phyloP scores from a whole-genome alignment of 2,329 filamentous ascomycete genomes.

The Pseudogymnoascus sp. region DNA sequence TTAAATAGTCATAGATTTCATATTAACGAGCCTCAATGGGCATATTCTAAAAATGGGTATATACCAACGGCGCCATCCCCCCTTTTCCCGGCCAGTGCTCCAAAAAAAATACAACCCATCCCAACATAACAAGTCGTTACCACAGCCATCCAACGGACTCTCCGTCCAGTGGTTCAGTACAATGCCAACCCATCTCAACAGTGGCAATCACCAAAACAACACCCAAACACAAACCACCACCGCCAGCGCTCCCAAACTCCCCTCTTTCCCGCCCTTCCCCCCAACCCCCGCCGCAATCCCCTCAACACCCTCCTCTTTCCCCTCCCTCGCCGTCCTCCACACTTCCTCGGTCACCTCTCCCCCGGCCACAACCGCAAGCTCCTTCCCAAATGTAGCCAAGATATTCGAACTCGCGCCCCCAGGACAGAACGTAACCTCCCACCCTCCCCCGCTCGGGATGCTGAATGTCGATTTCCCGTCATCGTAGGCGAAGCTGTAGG shows the following conservation, averaged over 20 bases:
- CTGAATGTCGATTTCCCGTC: constrained; percentile 53
- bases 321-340: constrained; percentile 12
- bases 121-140: neutral
- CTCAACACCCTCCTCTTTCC: neutral
- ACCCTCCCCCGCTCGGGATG: constrained; percentile 60
- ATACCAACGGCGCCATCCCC: neutral
- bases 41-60: constrained; percentile 2
- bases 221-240: constrained; percentile 2
- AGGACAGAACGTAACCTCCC: constrained; percentile 73
- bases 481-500: constrained; percentile 68
- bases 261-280: neutral
- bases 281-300: neutral
- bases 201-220: neutral
- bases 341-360: constrained; percentile 31
- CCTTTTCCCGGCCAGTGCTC: neutral
- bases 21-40: neutral
- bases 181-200: neutral
- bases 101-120: neutral
- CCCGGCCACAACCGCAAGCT: constrained; percentile 38
- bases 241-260: constrained; percentile 8
- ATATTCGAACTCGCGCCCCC: constrained; percentile 51
- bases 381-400: constrained; percentile 40
- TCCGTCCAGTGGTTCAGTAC: neutral
- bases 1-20: neutral
- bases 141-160: neutral